These are phyloP conservation scores for Cyberlindnera amylophila DNA, from an alignment of 805 yeast genomes.

Conservation along the genomic window DNA sequence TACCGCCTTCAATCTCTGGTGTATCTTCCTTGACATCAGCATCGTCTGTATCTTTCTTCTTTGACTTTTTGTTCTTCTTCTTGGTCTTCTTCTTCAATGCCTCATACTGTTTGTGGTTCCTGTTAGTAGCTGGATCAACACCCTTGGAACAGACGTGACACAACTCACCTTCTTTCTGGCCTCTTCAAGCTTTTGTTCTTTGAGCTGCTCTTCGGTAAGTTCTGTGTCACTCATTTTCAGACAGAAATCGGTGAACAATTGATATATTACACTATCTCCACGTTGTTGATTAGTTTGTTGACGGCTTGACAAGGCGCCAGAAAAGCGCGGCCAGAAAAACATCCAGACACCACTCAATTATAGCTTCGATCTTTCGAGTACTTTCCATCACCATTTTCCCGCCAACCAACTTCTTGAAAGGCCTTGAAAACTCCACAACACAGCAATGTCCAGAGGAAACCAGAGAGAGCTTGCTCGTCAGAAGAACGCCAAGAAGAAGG, in stretches of 20 bases:
- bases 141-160: background rate
- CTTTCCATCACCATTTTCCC: too few species aligned
- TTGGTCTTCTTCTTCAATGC: slow-evolving; percentile 62
- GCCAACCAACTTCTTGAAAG: too few species aligned
- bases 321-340: background rate
- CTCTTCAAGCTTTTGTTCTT: slow-evolving; percentile 64
- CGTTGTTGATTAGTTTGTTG: too few species aligned
- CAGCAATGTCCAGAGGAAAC: slow-evolving; percentile 89
- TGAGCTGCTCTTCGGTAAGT: slow-evolving; percentile 32
- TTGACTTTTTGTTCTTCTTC: slow-evolving; percentile 38
- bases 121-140: background rate
- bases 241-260: background rate
- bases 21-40: slow-evolving; percentile 16
- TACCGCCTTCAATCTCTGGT: slow-evolving; percentile 18
- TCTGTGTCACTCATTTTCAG: slow-evolving; percentile 21
- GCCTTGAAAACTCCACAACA: background rate
- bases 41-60: slow-evolving; percentile 22
- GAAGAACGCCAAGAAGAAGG: slow-evolving; percentile 79
- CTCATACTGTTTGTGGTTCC: slow-evolving; percentile 39
- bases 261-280: too few species aligned
- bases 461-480: slow-evolving; percentile 93
- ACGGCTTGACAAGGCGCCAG: too few species aligned
- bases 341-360: background rate
- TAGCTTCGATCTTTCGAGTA: background rate
- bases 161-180: slow-evolving; percentile 59